Evolutionary conservation across 805 yeast genomes (phyloP), one percentile per base, ranked within the genome.

Genomic region (Scheffersomyces lignosus): DNA sequence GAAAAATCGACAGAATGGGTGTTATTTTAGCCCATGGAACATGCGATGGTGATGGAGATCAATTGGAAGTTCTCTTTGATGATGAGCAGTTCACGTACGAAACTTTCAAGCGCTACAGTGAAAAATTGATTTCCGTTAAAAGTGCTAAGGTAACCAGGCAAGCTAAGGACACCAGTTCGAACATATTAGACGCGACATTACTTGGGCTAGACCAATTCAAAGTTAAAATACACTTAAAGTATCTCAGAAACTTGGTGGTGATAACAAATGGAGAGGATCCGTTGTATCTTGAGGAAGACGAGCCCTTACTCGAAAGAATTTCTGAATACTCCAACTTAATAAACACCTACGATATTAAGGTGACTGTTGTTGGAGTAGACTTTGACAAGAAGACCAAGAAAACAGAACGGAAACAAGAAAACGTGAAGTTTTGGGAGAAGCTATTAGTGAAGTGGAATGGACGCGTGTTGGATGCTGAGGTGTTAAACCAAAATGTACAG

Each of bases 1-100:
- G 58, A 18, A 38, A 52, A 31, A 41, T 40, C 33, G 60, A 58
- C 25, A 47, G 56, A 17, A 43, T 54, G 4, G 48, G 38, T 13
- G 20, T 36, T 9, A 39, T 40, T 12, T 9, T 23, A 5, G 31
- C 31, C 31, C 22, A 29, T 3, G n/a, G n/a, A n/a, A n/a, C n/a
- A n/a, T n/a, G n/a, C n/a, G n/a, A n/a, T n/a, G n/a, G n/a, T n/a
- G 14, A 5, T 13, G 14, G 7, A n/a, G 32, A 49, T 52, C 5
- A 52, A 49, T 33, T 39, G 29, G 14, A n/a, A n/a, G 47, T 49
- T 14, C 35, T 25, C 52, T 23, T 33, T 44, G 26, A 44, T 34
- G 29, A 43, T 37, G 20, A 42, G 38, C 44, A 41, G 39, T 36
- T 47, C 48, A 18, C 38, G 15, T 34, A 37, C 28, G 36, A 40